Base-by-base conservation (phyloP, 371 early-diverging fungal species). In the Actinomortierella wolfii region DNA sequence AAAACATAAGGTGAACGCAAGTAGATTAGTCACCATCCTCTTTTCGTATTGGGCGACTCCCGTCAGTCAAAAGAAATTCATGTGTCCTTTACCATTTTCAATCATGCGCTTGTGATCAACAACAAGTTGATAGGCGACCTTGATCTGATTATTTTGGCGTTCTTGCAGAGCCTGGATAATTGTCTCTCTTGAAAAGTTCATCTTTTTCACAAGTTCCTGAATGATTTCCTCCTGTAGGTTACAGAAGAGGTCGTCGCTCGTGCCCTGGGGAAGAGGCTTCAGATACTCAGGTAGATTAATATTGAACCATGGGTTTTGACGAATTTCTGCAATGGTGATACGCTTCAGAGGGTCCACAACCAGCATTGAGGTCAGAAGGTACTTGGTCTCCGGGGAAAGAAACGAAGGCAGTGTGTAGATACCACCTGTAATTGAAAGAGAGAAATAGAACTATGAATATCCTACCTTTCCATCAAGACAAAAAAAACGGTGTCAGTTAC, bases 341-440 rank as follows among this genome's bases (percentile, higher is more conserved):
- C 98, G 90, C 69, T 95, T 92, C 51, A 97, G 76, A 1, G 99
- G 99, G 76, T 98, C 97, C 18, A 98, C 99, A 13, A 93, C 90
- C 58, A 98, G 83, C 94, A 98, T 96, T 6, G 92, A 86, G n/a
- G 87, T 81, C 54, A 97, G 67, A n/a, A 98, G 78, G 5, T 85
- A 78, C 59, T 89, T 90, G 17, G 94, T 91, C 29, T 92, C 94
- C 11, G 89, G 81, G 25, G 94, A 91, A 3, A 98, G 78, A 63
- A 90, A 95, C 0, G 89, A 83, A 0, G 97, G 97, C 66, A 96
- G 85, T 1, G 91, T 85, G 73, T 92, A 98, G 25, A 95, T 89
- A 9, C 97, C 97, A 25, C 91, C 92, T 92, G 68, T 8, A 18
- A 44, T 34, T 21, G 3, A 51, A 57, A n/a, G n/a, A n/a, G n/a